A percentile compares a stretch with the other conserved stretches of the same genome.
Evolutionary conservation across 345 rosid species (phyloP).

Genomic region (Gossypium thurberi): DNA sequence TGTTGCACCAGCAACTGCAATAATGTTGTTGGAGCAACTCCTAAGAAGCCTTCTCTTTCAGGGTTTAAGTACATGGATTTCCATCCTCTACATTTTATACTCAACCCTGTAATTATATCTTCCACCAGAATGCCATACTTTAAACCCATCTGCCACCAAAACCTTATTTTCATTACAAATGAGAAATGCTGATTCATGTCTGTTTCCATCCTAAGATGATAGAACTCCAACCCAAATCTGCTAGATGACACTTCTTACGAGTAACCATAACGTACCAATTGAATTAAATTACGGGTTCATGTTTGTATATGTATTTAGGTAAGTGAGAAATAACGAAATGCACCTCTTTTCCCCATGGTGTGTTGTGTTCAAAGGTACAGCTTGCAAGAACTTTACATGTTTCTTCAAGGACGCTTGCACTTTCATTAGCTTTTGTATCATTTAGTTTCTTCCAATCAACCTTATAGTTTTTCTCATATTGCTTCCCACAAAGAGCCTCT

Average conservation of each 20-base stretch:
- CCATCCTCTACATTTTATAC: neutral
- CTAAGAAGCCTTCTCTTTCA: neutral
- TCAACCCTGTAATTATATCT: neutral
- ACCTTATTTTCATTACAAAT: neutral
- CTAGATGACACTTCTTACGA: no score
- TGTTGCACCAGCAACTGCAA: neutral
- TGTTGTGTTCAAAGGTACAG: neutral
- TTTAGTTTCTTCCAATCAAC: constrained; percentile 18
- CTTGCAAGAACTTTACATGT: neutral
- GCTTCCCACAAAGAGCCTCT: neutral
- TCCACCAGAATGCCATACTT: neutral
- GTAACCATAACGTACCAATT: no score
- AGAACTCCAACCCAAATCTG: no score
- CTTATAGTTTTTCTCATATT: neutral
- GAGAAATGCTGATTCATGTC: no score
- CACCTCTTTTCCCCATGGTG: neutral
- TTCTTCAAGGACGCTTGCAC: neutral
- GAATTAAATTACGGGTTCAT: neutral
- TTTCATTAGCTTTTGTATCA: neutral
- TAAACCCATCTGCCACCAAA: neutral
- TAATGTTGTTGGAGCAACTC: neutral
- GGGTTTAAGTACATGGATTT: neutral
- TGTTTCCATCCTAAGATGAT: no score
- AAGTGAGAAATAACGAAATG: neutral
- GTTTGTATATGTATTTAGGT: neutral